Percentiles rank a stretch among this genome's conserved stretches.
phyloP scores from a whole-genome alignment of 495 filamentous ascomycete species.

The Podospora australis region DNA sequence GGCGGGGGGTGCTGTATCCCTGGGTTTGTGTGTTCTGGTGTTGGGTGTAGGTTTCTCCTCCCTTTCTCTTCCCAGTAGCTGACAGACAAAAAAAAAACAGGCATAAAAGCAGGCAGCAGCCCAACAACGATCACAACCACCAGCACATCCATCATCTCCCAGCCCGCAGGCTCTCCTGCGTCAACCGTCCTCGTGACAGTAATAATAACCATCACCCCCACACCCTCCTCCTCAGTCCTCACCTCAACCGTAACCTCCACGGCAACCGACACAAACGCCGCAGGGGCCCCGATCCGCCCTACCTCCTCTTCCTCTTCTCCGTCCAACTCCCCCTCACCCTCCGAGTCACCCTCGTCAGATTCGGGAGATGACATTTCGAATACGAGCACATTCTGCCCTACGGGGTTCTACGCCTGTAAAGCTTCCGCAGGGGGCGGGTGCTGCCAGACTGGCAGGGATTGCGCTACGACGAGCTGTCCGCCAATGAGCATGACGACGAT shows the following conservation, averaged over 20 bases:
- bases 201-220: slow-evolving; percentile 30
- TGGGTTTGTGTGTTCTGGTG: slow-evolving; percentile 70
- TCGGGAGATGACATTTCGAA: slow-evolving; percentile 8
- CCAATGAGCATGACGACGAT: slow-evolving; percentile 48
- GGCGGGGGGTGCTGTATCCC: slow-evolving; percentile 88
- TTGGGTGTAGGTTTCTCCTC: slow-evolving; percentile 50
- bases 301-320: slow-evolving; percentile 28
- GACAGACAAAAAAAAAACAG: slow-evolving; percentile 19
- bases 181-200: too few relatives aligned
- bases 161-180: too few relatives aligned
- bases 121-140: slow-evolving; percentile 23
- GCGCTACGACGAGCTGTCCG: slow-evolving; percentile 53
- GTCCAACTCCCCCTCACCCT: slow-evolving; percentile 1
- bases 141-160: slow-evolving; percentile 23
- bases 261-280: slow-evolving; percentile 37
- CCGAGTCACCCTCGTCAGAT: too few relatives aligned
- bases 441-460: slow-evolving; percentile 74
- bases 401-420: slow-evolving; percentile 52
- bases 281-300: slow-evolving; percentile 34
- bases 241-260: slow-evolving; percentile 22
- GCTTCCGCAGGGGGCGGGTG: slow-evolving; percentile 49
- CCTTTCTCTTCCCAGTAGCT: slow-evolving; percentile 27
- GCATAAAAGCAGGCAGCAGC: slow-evolving; percentile 17
- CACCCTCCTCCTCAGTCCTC: slow-evolving; percentile 19
- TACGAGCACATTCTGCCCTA: slow-evolving; percentile 42